Evolutionary conservation across 1,284 basidiomycete genomes (phyloP).

Genomic region (Sanghuangporus baumii): DNA sequence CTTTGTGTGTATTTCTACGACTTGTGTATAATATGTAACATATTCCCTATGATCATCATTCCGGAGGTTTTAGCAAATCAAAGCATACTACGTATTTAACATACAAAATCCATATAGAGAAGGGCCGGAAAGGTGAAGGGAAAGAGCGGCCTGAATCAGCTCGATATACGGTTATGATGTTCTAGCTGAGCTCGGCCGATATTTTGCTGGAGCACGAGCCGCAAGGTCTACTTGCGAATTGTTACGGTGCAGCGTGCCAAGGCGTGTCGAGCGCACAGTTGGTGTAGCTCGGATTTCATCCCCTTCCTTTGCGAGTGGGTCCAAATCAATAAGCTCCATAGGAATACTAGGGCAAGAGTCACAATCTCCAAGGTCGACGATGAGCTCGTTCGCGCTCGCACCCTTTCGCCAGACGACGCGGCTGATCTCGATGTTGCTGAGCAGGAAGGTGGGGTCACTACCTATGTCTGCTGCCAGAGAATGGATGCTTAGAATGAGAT

Average conservation of each 20-base stretch:
- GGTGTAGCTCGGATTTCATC: neutral
- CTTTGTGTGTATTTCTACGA: too few relatives aligned
- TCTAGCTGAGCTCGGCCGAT: neutral
- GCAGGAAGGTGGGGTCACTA: constrained; percentile 25
- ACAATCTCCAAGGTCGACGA: constrained; percentile 23
- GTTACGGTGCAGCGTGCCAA: neutral
- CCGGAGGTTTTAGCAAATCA: neutral
- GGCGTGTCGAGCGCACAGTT: neutral
- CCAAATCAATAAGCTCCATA: constrained; percentile 5
- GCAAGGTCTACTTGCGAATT: neutral
- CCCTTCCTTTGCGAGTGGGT: neutral
- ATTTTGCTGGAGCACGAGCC: neutral
- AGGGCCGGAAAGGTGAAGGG: neutral
- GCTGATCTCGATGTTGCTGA: constrained; percentile 28
- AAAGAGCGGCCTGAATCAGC: neutral
- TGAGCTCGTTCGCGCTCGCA: constrained; percentile 22
- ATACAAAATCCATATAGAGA: neutral
- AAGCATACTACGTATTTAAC: neutral
- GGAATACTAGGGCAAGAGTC: neutral
- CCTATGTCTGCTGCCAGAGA: constrained; percentile 27
- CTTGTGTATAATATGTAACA: too few relatives aligned
- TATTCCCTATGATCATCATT: neutral
- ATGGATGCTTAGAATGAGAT: constrained; percentile 28
- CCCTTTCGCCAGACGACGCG: constrained; percentile 26
- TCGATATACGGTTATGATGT: neutral